A percentile compares a stretch with the other conserved stretches of the same genome.
These are phyloP conservation scores for Zygoascus tannicola DNA, from an alignment of 805 yeast species.

Conservation along the genomic window DNA sequence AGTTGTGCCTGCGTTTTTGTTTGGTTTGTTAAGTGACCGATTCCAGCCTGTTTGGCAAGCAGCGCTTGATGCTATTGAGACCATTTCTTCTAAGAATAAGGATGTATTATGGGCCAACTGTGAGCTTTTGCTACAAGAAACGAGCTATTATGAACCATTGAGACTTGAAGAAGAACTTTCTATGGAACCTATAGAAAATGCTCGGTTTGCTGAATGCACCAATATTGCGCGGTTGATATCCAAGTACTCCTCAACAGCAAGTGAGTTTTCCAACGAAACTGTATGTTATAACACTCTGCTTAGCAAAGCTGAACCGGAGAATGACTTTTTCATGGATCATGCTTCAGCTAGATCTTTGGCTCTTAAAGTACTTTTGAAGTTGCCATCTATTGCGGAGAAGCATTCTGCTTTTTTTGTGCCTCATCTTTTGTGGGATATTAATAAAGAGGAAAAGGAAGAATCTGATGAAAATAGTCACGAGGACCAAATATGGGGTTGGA, in stretches of 20 bases:
- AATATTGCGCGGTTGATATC: conserved; percentile 10
- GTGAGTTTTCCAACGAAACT: no score
- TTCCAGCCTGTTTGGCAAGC: conserved; percentile 86
- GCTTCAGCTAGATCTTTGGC: conserved; percentile 41
- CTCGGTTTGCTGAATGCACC: conserved; percentile 6
- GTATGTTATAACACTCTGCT: no score
- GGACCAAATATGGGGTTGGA: conserved; percentile 16
- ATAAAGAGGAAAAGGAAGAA: conserved; percentile 20
- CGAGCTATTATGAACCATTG: neutral
- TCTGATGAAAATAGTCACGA: conserved; percentile 18
- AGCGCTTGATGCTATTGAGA: conserved; percentile 50
- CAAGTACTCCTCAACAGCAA: no score
- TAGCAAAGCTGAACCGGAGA: neutral
- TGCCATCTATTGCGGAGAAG: conserved; percentile 64
- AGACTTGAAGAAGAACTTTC: conserved; percentile 16
- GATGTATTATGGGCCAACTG: conserved; percentile 49
- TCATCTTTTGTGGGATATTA: conserved; percentile 38
- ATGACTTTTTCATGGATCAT: neutral
- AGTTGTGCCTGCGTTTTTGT: conserved; percentile 40
- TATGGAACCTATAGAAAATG: no score
- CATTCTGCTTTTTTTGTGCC: conserved; percentile 51
- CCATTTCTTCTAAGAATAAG: conserved; percentile 35
- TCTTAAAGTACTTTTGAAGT: conserved; percentile 44
- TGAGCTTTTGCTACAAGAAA: conserved; percentile 20
- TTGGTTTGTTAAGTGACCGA: conserved; percentile 64